Base-by-base conservation (phyloP, 768 basidiomycete species). In the Collybiopsis luxurians region DNA sequence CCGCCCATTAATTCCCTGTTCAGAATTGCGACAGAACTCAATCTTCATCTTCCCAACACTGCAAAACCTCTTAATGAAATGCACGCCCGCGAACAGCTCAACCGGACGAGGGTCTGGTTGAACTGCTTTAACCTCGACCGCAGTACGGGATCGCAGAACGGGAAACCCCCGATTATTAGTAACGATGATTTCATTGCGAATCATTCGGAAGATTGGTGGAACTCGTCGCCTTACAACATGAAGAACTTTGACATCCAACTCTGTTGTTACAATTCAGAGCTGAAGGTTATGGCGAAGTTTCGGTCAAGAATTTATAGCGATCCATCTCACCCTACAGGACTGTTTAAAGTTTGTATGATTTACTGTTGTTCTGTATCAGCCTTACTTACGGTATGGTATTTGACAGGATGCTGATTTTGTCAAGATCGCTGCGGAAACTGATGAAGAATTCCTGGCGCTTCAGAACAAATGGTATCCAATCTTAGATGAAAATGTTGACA, bases 111-210 rank as follows among this genome's bases (percentile, higher is more conserved):
- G 21, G 81, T 90, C 5, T 98, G 94, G 94, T 72, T 96, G 56
- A 90, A 87, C 66, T 95, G 92, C 70, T 92, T 89, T 73, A 92
- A 95, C 70, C 74, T 96, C 40, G 95, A 98, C 69, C 86, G 92
- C 23, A 95, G 92, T 4, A 88, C 90, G 7, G 86, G 90, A 3
- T 87, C 86, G 17, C 89, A 95, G 69, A 93, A 95, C 70, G 95
- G 95, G 55, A 93, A 93, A 71, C 81, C 85, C 0, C 85, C 90
- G 17, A 91, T 90, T 44, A 86, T 97, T 67, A 78, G 78, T 59
- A 83, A 88, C 61, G 76, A 79, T 6, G 90, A 92, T 71, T 94
- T 90, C 67, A 86, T 87, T 57, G 87, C 88, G 15, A 79, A 76
- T 55, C 85, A 87, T 63, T 86, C 83, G 1, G 81, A 80, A 54